Evolutionary conservation across 306 rosid species (phyloP), one percentile per base, ranked within the genome.

Genomic region (Elaeagnus macrophylla): DNA sequence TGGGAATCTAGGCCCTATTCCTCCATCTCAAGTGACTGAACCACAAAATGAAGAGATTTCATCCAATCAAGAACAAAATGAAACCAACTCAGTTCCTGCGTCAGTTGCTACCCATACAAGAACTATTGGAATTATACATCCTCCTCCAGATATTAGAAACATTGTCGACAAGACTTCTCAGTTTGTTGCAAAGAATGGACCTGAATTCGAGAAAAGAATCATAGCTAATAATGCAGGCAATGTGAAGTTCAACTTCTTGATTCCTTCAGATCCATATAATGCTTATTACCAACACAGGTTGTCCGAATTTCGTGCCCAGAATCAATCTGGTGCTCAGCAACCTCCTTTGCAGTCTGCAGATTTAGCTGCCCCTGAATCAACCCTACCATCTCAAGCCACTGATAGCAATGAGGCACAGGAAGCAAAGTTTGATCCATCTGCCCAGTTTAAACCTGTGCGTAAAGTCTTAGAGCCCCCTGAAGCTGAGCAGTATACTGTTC

Each of bases 381-480:
- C 41, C 18, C 63, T 69, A 9, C 54, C 81, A 32, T 78, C 76
- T 32, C 64, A 67, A 0, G 60, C 66, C 36, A 36, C 62, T 42
- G 93, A 86, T 56, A 72, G 72, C 57, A 64, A 66, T 57, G 97
- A 82, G 16, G 61, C 48, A 10, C 65, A 43, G 25, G 53, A 52
- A 6, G 60, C 66, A 13, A 84, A 84, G 83, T 69, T 66, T 35
- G 96, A 86, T 58, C 45, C 65, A 7, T 82, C 94, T 51, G 83
- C 93, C 20, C 78, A 61, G 78, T 91, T 91, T 68, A 86, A 16
- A 69, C 84, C 79, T 8, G 72, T 82, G 1, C 77, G 73, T 42
- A 91, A 82, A 75, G 83, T 86, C 3, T 82, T 84, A 32, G 93
- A 91, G 54, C 97, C 97, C 60, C 97, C 97, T 2, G 95, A 86